Evolutionary conservation across 495 filamentous ascomycete genomes (phyloP).

Genomic region (Cercophora sp.): DNA sequence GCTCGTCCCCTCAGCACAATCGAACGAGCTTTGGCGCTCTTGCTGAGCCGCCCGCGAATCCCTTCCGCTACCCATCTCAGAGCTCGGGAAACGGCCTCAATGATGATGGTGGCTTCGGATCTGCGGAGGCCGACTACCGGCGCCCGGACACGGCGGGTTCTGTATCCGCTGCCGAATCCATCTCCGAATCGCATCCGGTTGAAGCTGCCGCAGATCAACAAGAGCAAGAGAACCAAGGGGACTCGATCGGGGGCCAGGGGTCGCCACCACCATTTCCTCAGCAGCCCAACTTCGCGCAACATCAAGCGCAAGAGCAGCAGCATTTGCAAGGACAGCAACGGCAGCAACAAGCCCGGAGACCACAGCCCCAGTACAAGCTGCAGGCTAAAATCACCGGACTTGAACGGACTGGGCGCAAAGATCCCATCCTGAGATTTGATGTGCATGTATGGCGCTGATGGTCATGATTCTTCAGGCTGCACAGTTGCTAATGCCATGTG

Average conservation of each 20-base stretch:
- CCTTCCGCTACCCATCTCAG: slow-evolving; percentile 33
- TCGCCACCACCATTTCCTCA: slow-evolving; percentile 19
- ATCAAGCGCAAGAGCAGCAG: slow-evolving; percentile 26
- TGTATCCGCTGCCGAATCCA: slow-evolving; percentile 19
- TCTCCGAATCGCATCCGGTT: slow-evolving; percentile 14
- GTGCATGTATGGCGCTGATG: slow-evolving; percentile 64
- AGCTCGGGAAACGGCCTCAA: slow-evolving; percentile 34
- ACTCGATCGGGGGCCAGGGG: slow-evolving; percentile 11
- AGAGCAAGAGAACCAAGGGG: slow-evolving; percentile 12
- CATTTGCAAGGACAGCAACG: slow-evolving; percentile 30
- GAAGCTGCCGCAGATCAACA: slow-evolving; percentile 2
- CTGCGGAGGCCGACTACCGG: slow-evolving; percentile 27
- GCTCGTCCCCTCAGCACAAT: slow-evolving; percentile 60
- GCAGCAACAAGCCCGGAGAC: slow-evolving; percentile 45
- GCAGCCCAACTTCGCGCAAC: slow-evolving; percentile 14
- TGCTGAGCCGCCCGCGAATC: slow-evolving; percentile 26
- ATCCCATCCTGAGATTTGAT: slow-evolving; percentile 92
- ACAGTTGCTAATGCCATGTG: slow-evolving; percentile 10
- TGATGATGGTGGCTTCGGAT: slow-evolving; percentile 38
- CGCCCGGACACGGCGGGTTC: slow-evolving; percentile 40
- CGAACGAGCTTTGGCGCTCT: slow-evolving; percentile 51
- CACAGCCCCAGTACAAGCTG: slow-evolving; percentile 71
- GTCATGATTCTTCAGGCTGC: not conserved
- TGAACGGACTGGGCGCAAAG: slow-evolving; percentile 90
- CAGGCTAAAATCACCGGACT: slow-evolving; percentile 91